Evolutionary conservation across 1,284 basidiomycete genomes (phyloP).

Genomic region (Moesziomyces globuligerus): DNA sequence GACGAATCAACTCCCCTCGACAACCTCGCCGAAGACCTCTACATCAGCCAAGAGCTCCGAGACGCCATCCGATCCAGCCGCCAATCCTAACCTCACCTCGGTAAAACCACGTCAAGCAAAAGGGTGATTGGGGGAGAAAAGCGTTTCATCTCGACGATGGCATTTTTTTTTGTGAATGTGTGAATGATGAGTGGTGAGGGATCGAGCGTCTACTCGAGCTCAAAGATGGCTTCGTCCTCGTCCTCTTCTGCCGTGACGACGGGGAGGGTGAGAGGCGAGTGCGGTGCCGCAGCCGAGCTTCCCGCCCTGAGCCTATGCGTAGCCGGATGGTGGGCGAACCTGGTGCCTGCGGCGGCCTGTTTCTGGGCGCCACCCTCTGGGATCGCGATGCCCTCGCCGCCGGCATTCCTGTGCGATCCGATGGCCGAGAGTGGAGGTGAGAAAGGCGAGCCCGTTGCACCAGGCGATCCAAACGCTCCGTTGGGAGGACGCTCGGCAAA

Average conservation of each 20-base stretch:
- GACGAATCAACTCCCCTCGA: constrained; percentile 30
- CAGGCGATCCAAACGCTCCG: constrained; percentile 38
- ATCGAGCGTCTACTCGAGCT: constrained; percentile 52
- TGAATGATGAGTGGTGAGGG: background rate
- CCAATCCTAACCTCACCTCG: constrained; percentile 7
- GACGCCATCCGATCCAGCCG: constrained; percentile 40
- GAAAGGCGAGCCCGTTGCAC: constrained; percentile 22
- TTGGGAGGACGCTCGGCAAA: constrained; percentile 25
- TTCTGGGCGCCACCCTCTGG: constrained; percentile 20
- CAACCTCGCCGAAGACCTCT: constrained; percentile 61
- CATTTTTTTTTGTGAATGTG: background rate
- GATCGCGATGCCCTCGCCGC: constrained; percentile 33
- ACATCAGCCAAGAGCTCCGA: constrained; percentile 57
- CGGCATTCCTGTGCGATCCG: constrained; percentile 19
- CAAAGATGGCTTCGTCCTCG: constrained; percentile 64
- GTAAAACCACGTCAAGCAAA: background rate
- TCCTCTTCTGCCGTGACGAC: constrained; percentile 55
- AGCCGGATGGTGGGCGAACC: constrained; percentile 36
- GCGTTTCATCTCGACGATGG: constrained; percentile 2
- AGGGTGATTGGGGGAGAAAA: background rate
- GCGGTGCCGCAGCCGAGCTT: constrained; percentile 28
- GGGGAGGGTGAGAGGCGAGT: constrained; percentile 49
- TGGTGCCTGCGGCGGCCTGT: constrained; percentile 4
- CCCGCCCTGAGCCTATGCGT: constrained; percentile 36
- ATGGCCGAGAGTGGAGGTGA: constrained; percentile 37